Evolutionary conservation across 2,329 filamentous ascomycete species (phyloP).

Genomic region (Knufia petricola): DNA sequence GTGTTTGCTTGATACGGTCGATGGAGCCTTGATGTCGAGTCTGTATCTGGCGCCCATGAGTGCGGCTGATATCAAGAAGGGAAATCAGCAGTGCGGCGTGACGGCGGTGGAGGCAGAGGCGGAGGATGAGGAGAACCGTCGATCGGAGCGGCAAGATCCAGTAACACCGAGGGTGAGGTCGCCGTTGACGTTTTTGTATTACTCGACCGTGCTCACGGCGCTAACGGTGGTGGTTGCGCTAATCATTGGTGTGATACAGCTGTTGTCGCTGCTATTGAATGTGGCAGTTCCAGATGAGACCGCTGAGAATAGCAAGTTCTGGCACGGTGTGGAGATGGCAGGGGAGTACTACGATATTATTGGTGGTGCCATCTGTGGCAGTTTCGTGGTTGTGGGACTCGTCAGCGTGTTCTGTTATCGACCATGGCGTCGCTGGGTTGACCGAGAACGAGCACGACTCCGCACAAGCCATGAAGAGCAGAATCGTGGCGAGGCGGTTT

Average conservation of each 20-base stretch:
- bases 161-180: conserved; percentile 55
- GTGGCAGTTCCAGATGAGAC: conserved; percentile 53
- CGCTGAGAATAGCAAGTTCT: conserved; percentile 55
- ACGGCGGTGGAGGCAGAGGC: conserved; percentile 31
- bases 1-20: conserved; percentile 86
- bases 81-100: conserved; percentile 28
- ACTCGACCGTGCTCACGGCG: conserved; percentile 75
- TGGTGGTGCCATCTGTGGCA: conserved; percentile 74
- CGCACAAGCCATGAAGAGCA: conserved; percentile 1
- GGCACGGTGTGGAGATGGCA: conserved; percentile 71
- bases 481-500: conserved; percentile 1
- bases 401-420: conserved; percentile 66
- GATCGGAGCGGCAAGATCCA: not conserved
- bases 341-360: conserved; percentile 79
- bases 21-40: conserved; percentile 90
- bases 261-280: conserved; percentile 68
- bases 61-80: conserved; percentile 24
- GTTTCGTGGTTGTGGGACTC: conserved; percentile 68
- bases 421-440: conserved; percentile 62
- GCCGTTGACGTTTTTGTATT: conserved; percentile 83
- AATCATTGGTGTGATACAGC: conserved; percentile 76
- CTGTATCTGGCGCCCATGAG: conserved; percentile 59
- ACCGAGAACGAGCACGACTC: conserved; percentile 24
- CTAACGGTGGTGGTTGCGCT: conserved; percentile 76
- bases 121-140: conserved; percentile 6